Base-by-base conservation (phyloP, 2,329 filamentous ascomycete species). In the Seiridium unicorne region DNA sequence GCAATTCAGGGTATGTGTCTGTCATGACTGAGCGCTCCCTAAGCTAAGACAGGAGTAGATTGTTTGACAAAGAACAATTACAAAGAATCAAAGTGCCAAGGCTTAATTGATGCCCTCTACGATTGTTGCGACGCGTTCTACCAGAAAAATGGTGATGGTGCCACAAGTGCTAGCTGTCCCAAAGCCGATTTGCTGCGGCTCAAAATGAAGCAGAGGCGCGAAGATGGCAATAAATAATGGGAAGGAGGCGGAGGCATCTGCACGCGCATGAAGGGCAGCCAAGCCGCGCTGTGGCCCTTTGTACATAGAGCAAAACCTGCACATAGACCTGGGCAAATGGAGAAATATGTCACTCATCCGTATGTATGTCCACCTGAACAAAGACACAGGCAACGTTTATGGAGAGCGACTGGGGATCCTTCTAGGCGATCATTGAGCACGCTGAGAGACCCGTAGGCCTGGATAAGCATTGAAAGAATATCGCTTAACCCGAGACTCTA, bases 341-440 rank as follows among this genome's bases (percentile, higher is more conserved):
- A 36, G 35, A 54, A 59, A 67, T 78, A 75, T 78, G 69, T 71
- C 74, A 76, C 73, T 73, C 72, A 69, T 72, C 73, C 74, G 63
- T 68, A 68, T 64, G 62, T 66, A 70, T 70, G 74, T 74, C 68
- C 63, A 74, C 77, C 77, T 66, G 67, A 73, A 77, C 57, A 61
- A 65, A 69, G 63, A 53, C 80, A 54, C 36, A 83, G 88, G 86
- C 78, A 88, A 90, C 87, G 82, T 42, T 78, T 81, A 84, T 81
- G 88, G 85, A 85, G 85, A 90, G 87, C 85, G 88, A 83, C 71
- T 57, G 51, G 77, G 77, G 81, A 81, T 86, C 81, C 74, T 90
- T 91, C 96, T 92, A 90, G 94, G 90, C 91, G 84, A 91, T 93
- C 92, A 89, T 93, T 86, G 93, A 99, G 95, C 95, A 92, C 94